These are phyloP conservation scores for Colletotrichum neosansevieriae DNA, from an alignment of 2,329 filamentous ascomycete genomes.

Conservation along the genomic window DNA sequence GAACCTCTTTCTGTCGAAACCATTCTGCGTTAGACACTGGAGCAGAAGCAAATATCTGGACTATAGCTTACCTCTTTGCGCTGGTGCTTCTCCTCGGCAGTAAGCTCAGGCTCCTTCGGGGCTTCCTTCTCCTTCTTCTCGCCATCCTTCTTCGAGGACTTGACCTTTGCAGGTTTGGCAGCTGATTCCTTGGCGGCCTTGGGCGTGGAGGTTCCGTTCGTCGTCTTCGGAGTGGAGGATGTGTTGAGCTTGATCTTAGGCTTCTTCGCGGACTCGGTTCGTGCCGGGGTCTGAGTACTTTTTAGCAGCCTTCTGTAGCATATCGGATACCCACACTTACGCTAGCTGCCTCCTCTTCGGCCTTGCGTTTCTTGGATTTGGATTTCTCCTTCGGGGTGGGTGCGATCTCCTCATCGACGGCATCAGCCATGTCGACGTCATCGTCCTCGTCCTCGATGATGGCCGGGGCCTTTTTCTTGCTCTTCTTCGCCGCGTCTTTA, in stretches of 20 bases:
- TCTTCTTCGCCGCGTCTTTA: constrained; percentile 61
- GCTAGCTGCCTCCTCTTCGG: constrained; percentile 77
- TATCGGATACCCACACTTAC: constrained; percentile 46
- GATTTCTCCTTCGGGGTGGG: constrained; percentile 80
- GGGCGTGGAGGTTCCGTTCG: constrained; percentile 69
- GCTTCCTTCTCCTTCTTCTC: constrained; percentile 68
- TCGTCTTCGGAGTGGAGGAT: constrained; percentile 76
- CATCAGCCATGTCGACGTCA: constrained; percentile 72
- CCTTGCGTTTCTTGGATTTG: constrained; percentile 82
- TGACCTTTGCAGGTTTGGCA: constrained; percentile 64
- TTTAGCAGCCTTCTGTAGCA: constrained; percentile 1
- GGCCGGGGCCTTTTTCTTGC: constrained; percentile 60
- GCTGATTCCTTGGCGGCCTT: constrained; percentile 68
- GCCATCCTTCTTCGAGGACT: constrained; percentile 65
- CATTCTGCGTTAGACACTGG: constrained; percentile 48
- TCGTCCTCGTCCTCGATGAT: constrained; percentile 69
- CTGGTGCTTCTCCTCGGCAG: constrained; percentile 66
- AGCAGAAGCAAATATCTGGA: neutral
- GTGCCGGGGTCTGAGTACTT: constrained; percentile 63
- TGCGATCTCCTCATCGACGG: constrained; percentile 64
- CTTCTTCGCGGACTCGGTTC: constrained; percentile 74
- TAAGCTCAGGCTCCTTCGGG: constrained; percentile 68
- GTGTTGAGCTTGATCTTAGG: constrained; percentile 74
- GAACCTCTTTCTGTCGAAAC: constrained; percentile 77
- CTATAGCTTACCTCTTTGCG: constrained; percentile 67